Conservation (phyloP, 2,329 filamentous ascomycete species). For the Raffaelea ambrosiae region DNA sequence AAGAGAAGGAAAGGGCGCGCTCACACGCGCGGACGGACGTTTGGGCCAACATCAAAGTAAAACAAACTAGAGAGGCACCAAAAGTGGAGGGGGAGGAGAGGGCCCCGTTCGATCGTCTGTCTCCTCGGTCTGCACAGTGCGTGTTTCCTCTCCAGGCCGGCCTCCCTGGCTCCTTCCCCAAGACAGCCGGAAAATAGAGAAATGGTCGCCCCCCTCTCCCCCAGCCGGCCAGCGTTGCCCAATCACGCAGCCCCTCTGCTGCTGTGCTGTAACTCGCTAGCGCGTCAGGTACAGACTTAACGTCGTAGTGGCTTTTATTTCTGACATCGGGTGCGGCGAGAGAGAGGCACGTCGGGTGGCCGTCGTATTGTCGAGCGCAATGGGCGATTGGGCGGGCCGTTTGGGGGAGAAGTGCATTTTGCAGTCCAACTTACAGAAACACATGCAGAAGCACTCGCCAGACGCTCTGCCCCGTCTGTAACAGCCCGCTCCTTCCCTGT, state of each 20-base stretch:
- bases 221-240: background rate
- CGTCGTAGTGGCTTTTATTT: slow-evolving; percentile 1
- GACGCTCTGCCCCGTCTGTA: too few relatives aligned
- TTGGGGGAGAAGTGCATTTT: too few relatives aligned
- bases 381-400: too few relatives aligned
- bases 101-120: background rate
- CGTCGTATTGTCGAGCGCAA: too few relatives aligned
- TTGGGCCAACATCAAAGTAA: slow-evolving; percentile 10
- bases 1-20: background rate
- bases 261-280: slow-evolving; percentile 7
- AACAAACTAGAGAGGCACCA: slow-evolving; percentile 10
- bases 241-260: background rate
- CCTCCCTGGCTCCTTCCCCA: background rate
- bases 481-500: too few relatives aligned
- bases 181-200: too few relatives aligned
- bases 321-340: background rate
- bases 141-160: background rate
- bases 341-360: too few relatives aligned
- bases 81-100: slow-evolving; percentile 4
- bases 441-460: too few relatives aligned
- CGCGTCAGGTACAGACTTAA: slow-evolving; percentile 7
- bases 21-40: background rate
- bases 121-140: too few relatives aligned
- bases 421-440: too few relatives aligned
- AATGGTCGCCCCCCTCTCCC: background rate